Evolutionary conservation across 2,329 filamentous ascomycete genomes (phyloP).

Genomic region (Ophiosphaerella narmari): DNA sequence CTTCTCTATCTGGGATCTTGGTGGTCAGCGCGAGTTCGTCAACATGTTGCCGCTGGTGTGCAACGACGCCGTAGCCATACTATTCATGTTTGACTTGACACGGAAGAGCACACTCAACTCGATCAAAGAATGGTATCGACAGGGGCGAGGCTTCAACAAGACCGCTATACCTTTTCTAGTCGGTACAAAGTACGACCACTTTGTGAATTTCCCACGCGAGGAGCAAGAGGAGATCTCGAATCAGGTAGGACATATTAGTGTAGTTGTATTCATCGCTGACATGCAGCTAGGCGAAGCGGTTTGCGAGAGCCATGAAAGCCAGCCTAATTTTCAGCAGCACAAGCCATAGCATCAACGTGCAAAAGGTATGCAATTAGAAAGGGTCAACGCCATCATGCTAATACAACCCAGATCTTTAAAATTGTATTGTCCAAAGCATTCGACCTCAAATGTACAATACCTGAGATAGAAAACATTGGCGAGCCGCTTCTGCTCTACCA

Average conservation of each 20-base stretch:
- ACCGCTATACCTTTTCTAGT: constrained; percentile 98
- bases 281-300: constrained; percentile 74
- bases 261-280: constrained; percentile 7
- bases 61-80: constrained; percentile 96
- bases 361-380: constrained; percentile 70
- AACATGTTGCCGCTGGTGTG: constrained; percentile 99
- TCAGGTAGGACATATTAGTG: constrained; percentile 63
- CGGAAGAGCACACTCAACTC: constrained; percentile 98
- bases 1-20: constrained; percentile 98
- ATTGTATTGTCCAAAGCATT: constrained; percentile 99
- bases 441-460: constrained; percentile 97
- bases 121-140: constrained; percentile 99
- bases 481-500: constrained; percentile 90
- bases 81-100: constrained; percentile 99
- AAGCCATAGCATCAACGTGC: constrained; percentile 98
- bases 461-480: constrained; percentile 97
- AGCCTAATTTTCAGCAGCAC: constrained; percentile 98
- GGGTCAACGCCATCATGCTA: constrained; percentile 19
- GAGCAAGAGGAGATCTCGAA: constrained; percentile 99
- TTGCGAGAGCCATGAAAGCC: constrained; percentile 97
- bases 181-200: constrained; percentile 98
- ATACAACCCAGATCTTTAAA: constrained; percentile 83
- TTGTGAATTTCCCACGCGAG: constrained; percentile 96
- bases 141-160: constrained; percentile 98
- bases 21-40: constrained; percentile 97